These are phyloP conservation scores for Ascodesmis nigricans DNA, from an alignment of 495 filamentous ascomycete genomes.

Conservation along the genomic window DNA sequence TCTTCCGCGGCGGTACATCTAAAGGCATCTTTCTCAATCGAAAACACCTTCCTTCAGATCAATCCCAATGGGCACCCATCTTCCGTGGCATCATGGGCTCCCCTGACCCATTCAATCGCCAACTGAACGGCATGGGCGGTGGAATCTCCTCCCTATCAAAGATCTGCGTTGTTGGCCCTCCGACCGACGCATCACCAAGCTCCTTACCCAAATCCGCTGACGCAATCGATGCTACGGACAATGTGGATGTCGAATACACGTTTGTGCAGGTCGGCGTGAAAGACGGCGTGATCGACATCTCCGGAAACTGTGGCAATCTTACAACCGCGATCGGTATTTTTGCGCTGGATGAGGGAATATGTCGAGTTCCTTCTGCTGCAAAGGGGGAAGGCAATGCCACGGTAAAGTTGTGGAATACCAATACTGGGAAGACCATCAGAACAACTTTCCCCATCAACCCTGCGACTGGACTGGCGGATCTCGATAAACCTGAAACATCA, in stretches of 20 bases:
- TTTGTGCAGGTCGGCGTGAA: slow-evolving; percentile 46
- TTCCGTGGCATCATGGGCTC: slow-evolving; percentile 42
- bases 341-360: slow-evolving; percentile 34
- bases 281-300: slow-evolving; percentile 36
- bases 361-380: background rate
- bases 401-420: slow-evolving; percentile 34
- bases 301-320: slow-evolving; percentile 60
- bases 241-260: slow-evolving; percentile 42
- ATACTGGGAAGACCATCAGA: slow-evolving; percentile 30
- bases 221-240: slow-evolving; percentile 14
- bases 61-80: slow-evolving; percentile 31
- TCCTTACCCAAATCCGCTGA: slow-evolving; percentile 21
- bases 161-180: slow-evolving; percentile 37
- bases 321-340: slow-evolving; percentile 42
- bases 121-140: slow-evolving; percentile 51
- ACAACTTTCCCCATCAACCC: slow-evolving; percentile 4
- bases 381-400: slow-evolving; percentile 10
- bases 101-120: slow-evolving; percentile 39
- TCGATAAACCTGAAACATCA: slow-evolving; percentile 31
- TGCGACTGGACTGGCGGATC: slow-evolving; percentile 18
- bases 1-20: slow-evolving; percentile 53
- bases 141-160: slow-evolving; percentile 50
- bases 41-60: slow-evolving; percentile 29
- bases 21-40: slow-evolving; percentile 41
- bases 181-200: slow-evolving; percentile 11